A percentile compares a stretch with the other conserved stretches of the same genome.
Conservation (phyloP, 768 basidiomycete species). For the Boletus rufocinnamomeus region DNA sequence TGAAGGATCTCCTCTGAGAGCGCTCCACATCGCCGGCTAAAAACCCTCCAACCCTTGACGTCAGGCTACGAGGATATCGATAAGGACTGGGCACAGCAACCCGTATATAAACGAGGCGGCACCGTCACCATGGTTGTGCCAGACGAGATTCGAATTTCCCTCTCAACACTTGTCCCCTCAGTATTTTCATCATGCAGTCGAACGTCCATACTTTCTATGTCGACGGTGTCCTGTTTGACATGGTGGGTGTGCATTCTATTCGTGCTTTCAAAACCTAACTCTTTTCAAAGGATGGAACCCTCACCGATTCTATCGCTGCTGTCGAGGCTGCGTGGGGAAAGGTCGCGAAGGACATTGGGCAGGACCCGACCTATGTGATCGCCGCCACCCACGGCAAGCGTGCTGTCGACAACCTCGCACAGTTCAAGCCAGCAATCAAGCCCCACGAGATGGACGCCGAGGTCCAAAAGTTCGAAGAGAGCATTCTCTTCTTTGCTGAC, state of each 20-base stretch:
- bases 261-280: slow-evolving; percentile 25
- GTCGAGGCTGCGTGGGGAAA: slow-evolving; percentile 78
- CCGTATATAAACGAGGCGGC: slow-evolving; percentile 28
- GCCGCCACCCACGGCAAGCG: slow-evolving; percentile 79
- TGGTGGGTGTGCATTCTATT: slow-evolving; percentile 45
- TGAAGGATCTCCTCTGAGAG: not conserved
- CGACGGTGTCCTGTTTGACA: slow-evolving; percentile 68
- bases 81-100: not conserved
- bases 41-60: slow-evolving; percentile 31
- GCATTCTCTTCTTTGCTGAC: slow-evolving; percentile 67
- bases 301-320: slow-evolving; percentile 72
- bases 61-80: slow-evolving; percentile 19
- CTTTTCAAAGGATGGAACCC: slow-evolving; percentile 58
- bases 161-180: not conserved
- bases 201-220: slow-evolving; percentile 44
- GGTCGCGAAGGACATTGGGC: slow-evolving; percentile 68
- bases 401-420: slow-evolving; percentile 70
- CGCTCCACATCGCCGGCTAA: slow-evolving; percentile 4
- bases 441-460: slow-evolving; percentile 57
- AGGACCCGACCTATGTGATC: slow-evolving; percentile 67
- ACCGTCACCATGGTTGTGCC: not conserved
- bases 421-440: slow-evolving; percentile 59
- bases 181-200: slow-evolving; percentile 21
- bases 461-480: slow-evolving; percentile 62
- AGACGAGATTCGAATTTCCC: slow-evolving; percentile 19